Base-by-base conservation (phyloP, 345 rosid species). In the Xanthoceras sorbifolium region DNA sequence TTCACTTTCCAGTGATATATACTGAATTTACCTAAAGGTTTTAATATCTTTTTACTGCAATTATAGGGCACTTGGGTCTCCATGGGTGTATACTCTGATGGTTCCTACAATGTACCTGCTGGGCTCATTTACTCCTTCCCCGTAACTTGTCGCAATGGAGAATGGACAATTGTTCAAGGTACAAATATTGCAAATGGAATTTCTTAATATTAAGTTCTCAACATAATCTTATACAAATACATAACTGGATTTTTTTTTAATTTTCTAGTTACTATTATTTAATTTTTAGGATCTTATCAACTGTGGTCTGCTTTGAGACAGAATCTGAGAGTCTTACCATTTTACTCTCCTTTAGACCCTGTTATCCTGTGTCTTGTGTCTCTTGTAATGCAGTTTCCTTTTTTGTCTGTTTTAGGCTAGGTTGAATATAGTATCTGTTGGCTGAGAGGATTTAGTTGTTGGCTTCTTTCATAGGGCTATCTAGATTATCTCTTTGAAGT, bases 61-160 rank as follows among this genome's bases (percentile, higher is more conserved):
- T 40, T 28, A 25, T 74, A 96, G 99, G 99, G 98, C 23, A 92
- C 97, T 20, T 96, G 91, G 90, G 98, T 93, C 81, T 96, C 98
- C 78, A 96, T 96, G 99, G 99, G 99, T 8, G 99, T 96, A 9
- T 92, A 92, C 87, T 92, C 98, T 1, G 98, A 96, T 88, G 99
- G 99, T 46, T 96, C 99, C 14, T 96, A 96, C 91, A 83, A 90
- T 72, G 97, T 92, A 25, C 97, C 99, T 54, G 82, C 99, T 80
- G 99, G 99, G 36, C 92, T 96, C 31, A 91, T 96, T 81, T 96
- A 96, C 82, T 96, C 99, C 25, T 96, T 93, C 87, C 99, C 99
- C 0, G 98, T 96, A 5, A 93, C 94, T 23, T 96, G 99, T 62
- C 66, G 63, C 68, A 84, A 86, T 74, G 99, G 99, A 82, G 97